phyloP scores from a whole-genome alignment of 1,284 basidiomycete species.

The Inonotus hispidus region DNA sequence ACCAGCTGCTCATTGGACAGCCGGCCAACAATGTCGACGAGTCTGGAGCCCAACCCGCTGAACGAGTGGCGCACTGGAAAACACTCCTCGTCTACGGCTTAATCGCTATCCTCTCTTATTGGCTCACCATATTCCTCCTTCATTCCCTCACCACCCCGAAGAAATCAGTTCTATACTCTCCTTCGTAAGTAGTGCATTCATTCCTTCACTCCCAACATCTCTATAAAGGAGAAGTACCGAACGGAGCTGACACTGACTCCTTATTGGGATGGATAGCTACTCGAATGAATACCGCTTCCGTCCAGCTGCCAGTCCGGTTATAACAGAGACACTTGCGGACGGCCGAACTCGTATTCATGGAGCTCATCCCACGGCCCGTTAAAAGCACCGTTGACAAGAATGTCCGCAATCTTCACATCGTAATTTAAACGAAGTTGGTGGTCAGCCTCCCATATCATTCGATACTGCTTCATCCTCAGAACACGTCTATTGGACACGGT shows the following conservation, averaged over 20 bases:
- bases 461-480: neutral
- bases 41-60: neutral
- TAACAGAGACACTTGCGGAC: constrained; percentile 56
- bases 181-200: constrained; percentile 36
- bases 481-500: neutral
- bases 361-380: constrained; percentile 26
- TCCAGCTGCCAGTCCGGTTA: constrained; percentile 60
- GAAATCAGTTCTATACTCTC: constrained; percentile 40
- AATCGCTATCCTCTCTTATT: neutral
- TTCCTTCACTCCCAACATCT: too few species aligned
- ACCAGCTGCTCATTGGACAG: neutral
- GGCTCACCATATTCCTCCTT: neutral
- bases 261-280: constrained; percentile 37
- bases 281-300: constrained; percentile 59
- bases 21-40: neutral
- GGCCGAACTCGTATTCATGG: constrained; percentile 51
- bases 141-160: neutral
- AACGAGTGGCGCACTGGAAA: neutral
- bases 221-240: neutral
- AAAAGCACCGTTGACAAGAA: neutral
- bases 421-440: neutral
- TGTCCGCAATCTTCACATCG: neutral
- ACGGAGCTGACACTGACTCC: neutral
- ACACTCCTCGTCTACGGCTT: neutral
- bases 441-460: neutral